Evolutionary conservation across 2,329 filamentous ascomycete genomes (phyloP).

Genomic region (Stagonosporopsis tanaceti): DNA sequence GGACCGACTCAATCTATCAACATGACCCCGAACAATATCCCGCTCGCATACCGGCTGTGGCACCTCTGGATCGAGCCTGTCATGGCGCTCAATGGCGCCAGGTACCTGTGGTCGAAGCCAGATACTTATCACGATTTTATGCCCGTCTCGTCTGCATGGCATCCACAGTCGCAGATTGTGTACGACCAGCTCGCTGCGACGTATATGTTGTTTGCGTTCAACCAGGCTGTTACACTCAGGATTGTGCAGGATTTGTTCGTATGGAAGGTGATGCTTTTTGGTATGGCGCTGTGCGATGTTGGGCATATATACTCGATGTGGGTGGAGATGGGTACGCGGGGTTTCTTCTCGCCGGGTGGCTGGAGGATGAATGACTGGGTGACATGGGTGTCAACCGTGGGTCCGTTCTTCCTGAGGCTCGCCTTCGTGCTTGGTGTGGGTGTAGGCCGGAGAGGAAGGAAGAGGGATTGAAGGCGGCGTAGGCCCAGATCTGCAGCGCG

Average conservation of each 20-base stretch:
- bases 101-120: conserved; percentile 60
- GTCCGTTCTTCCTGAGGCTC: conserved; percentile 44
- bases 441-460: conserved; percentile 30
- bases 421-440: conserved; percentile 50
- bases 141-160: conserved; percentile 58
- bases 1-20: not conserved
- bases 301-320: conserved; percentile 68
- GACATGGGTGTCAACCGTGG: conserved; percentile 46
- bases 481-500: not conserved
- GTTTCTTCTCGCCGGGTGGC: conserved; percentile 28
- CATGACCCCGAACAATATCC: conserved; percentile 50
- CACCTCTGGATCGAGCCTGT: conserved; percentile 76
- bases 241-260: conserved; percentile 71
- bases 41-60: conserved; percentile 70
- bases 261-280: conserved; percentile 73
- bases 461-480: not conserved
- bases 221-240: conserved; percentile 77
- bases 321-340: conserved; percentile 40
- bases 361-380: conserved; percentile 53
- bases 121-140: conserved; percentile 69
- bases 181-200: conserved; percentile 79
- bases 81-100: conserved; percentile 61
- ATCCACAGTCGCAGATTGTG: conserved; percentile 59
- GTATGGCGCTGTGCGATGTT: conserved; percentile 74
- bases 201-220: conserved; percentile 79